Percentiles rank a stretch among this genome's conserved stretches.
Evolutionary conservation across 2,329 filamentous ascomycete species (phyloP).

Genomic region (Botrytis squamosa): DNA sequence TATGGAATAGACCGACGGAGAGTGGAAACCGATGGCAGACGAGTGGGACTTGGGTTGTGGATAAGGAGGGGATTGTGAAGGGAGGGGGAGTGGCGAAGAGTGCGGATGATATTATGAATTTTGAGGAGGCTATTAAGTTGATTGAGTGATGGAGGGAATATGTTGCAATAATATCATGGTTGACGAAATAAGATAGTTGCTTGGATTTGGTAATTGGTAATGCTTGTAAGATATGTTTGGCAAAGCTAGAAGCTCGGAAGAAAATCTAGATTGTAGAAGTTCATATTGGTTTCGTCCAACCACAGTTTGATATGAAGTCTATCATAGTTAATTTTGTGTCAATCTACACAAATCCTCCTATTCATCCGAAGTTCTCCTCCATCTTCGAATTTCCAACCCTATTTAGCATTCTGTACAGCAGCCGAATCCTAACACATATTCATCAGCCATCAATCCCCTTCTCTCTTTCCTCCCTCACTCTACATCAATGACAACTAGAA

Average conservation of each 20-base stretch:
- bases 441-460: not conserved
- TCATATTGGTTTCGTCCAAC: not conserved
- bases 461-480: too few relatives aligned
- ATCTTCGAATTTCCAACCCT: not conserved
- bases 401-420: constrained; percentile 19
- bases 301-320: not conserved
- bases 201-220: not conserved
- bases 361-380: too few relatives aligned
- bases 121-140: constrained; percentile 44
- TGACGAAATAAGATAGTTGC: not conserved
- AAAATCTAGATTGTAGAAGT: not conserved
- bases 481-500: not conserved
- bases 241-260: not conserved
- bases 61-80: constrained; percentile 50
- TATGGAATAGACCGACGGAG: constrained; percentile 64
- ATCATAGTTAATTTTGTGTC: not conserved
- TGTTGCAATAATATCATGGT: not conserved
- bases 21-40: constrained; percentile 69
- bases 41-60: constrained; percentile 62
- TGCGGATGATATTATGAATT: constrained; percentile 55
- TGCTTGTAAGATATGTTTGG: not conserved
- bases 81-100: constrained; percentile 51
- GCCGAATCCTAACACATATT: constrained; percentile 16
- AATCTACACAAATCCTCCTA: not conserved
- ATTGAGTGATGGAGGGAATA: constrained; percentile 34